Base-by-base conservation (phyloP, 345 rosid genomes). In the Salix udensis region DNA sequence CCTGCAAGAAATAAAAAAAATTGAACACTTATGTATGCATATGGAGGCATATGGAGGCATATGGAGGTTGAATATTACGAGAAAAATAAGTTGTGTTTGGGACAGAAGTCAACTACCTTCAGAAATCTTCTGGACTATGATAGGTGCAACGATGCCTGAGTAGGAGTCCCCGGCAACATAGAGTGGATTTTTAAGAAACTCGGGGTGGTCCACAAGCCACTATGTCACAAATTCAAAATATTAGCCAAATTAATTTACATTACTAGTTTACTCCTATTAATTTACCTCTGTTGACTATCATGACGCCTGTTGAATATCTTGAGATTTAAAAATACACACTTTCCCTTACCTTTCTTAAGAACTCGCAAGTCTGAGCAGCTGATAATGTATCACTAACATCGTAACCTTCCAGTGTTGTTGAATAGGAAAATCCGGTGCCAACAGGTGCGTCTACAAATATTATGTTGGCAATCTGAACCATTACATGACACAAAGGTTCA, bases 341-440 rank as follows among this genome's bases (percentile, higher is more conserved):
- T 52, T 52, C 23, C 23, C 60, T 53, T 36, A 82, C 88, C 87
- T 84, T 84, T 52, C 84, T 75, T 1, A 86, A 21, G 44, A 86
- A 86, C 23, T 68, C 52, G 19, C 70, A 79, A 4, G 48, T 62
- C n/a, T 79, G 31, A 65, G 60, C 10, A 13, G 81, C 71, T 4
- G 72, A 58, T 19, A 73, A 30, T 2, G 81, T 74, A 30, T 84
- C 88, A 8, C 36, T 72, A 3, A 13, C 6, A 0, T 70, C 2
- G 19, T 76, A 75, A 52, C 67, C 73, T 34, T 48, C 42, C 75
- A 40, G 67, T 7, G 73, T 82, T 0, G 61, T 86, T 7, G 89
- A 74, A 31, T 83, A 86, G 4, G 85, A 86, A 73, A 84, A 84
- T 39, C 87, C 88, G 4, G 87, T 76, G 1, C 87, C 89, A 6